Evolutionary conservation across 257 asterid genomes (phyloP), one percentile per base, ranked within the genome.

Genomic region (Penstemon davidsonii): DNA sequence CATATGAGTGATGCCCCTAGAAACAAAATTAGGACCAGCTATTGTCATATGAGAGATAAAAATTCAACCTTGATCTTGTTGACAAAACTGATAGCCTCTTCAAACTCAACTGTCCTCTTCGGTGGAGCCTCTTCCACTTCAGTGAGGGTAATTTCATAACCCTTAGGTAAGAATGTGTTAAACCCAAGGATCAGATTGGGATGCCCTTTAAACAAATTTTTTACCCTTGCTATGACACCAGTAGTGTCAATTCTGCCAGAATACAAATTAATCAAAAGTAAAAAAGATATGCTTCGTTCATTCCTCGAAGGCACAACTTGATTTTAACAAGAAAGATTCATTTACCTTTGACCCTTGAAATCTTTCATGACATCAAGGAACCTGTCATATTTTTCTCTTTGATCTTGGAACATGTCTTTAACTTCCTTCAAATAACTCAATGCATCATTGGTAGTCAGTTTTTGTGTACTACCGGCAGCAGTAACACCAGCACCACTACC

Each of bases 131-230:
- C 87, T 66, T 84, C 93, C 73, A 68, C 90, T 1, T 84, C 90
- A 11, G 78, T 75, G 72, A 84, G 84, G 75, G 94, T 82, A 62
- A 87, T 87, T 78, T 87, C 94, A 63, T 77, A 87, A 43, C 90
- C 94, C 80, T 87, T 87, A 42, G 94, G 94, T 71, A 87, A 79
- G 85, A 87, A 87, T 75, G 90, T 87, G 68, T 87, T 87, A 68
- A 87, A 87, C 41, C 94, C 94, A 70, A 83, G 88, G 57, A 87
- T 87, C 51, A 87, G 77, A 64, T 80, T 85, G 61, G 88, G 82
- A 59, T 84, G 92, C 64, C 92, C 92, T 65, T 86, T 82, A 69
- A 86, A 86, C 78, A 86, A 76, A 64, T 86, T 90, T 64, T 86
- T 86, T 73, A 86, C 92, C 76, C 88, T 74, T 38, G 69, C 81